Base-by-base conservation (phyloP, 2,329 filamentous ascomycete genomes). In the Nemania sp. region DNA sequence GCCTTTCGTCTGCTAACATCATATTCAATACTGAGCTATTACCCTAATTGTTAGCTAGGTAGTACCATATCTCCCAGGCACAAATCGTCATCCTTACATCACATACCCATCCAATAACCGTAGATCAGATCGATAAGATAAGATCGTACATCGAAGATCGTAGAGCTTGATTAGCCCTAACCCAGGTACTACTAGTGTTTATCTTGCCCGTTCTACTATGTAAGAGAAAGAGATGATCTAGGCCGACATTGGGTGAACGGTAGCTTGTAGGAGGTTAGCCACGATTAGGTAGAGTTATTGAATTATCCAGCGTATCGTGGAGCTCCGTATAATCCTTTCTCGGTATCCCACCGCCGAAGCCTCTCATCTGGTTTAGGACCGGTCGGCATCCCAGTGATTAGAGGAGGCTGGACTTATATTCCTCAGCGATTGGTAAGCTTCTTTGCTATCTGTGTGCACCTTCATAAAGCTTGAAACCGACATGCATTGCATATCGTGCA, bases 381-480 rank as follows among this genome's bases (percentile, higher is more conserved):
- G 38, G 38, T 32, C 35, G 47, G 58, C 22, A 41, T 29, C 38
- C 38, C 38, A 41, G 5, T 2, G 2, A 11, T 15, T 41, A 18
- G 15, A 41, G 38, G 18, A 15, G 38, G 5, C 13, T 27, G 10
- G 15, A 52, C 26, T 52, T n/a, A 10, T 20, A 54, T 65, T 65
- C 26, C 57, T 66, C 63, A 66, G 63, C 63, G 52, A 43, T 66
- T 47, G 29, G 57, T 66, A 61, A 66, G 51, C 49, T 49, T 32
- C 18, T 11, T 22, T 52, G 18, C 53, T 8, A n/a, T 52, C n/a
- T 54, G 24, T 60, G 32, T 27, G 10, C 22, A 26, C 20, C 22
- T 53, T 47, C 47, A n/a, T 13, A n/a, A 2, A 18, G 11, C 38
- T 41, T 41, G 15, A 41, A 41, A 41, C 5, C 15, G 38, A 18